Evolutionary conservation across 148 eudicot genomes (phyloP), one percentile per base, ranked within the genome.

Genomic region (Nepenthes mirabilis): DNA sequence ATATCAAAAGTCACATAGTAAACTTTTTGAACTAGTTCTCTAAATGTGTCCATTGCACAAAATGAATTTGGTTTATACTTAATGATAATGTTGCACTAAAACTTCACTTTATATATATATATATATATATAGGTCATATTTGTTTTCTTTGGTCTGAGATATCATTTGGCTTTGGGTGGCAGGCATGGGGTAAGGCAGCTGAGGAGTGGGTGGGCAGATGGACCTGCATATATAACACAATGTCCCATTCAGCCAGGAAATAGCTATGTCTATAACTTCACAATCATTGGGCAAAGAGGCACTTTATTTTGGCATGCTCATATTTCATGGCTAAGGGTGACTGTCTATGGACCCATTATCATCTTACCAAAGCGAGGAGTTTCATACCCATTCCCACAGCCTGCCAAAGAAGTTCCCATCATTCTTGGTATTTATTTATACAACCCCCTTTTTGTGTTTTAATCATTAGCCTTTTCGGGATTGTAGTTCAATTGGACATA

Each of bases 241-340:
- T 80, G 83, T 56, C 84, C 84, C 1, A 77, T 80, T 8, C 81
- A 74, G 72, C 76, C 76, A 0, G 85, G 85, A 11, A 77, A 74
- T 65, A 63, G 72, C 48, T 80, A 77, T 65, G 79, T 74, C 2
- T 80, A 77, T 59, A 77, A 77, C 65, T 80, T 65, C 68, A 80
- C 77, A 40, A 72, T 77, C 48, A 68, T 77, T 47, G 79, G 45
- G 14, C 84, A 80, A 48, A 68, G 84, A 66, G 84, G 84, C 34
- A 80, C 84, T 51, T 72, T 80, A 55, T 74, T 71, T 66, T 73
- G 80, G 84, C 84, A 80, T 57, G 84, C 80, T 8, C 84, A 80
- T 48, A 65, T 76, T 68, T 74, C 84, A 54, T 80, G 84, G 84
- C 81, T 80, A 13, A 64, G 81, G 66, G 70, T 74, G 5, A 80